phyloP scores from a whole-genome alignment of 2,329 filamentous ascomycete genomes.

The Eutypa lata region DNA sequence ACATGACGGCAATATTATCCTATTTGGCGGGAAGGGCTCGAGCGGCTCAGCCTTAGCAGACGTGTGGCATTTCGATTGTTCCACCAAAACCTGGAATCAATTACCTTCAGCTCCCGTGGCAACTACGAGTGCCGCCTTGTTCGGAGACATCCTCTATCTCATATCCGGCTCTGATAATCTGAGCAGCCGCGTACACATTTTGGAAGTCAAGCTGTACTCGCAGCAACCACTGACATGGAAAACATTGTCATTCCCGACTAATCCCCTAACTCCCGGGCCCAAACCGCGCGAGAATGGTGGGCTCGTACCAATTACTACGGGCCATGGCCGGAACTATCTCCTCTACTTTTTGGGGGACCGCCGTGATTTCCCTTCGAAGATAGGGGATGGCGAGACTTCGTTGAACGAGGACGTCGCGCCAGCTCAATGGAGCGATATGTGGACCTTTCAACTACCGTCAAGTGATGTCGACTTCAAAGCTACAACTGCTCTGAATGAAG shows the following conservation, averaged over 20 bases:
- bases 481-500: constrained; percentile 25
- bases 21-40: constrained; percentile 42
- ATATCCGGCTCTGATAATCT: constrained; percentile 35
- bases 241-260: constrained; percentile 32
- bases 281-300: constrained; percentile 39
- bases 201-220: constrained; percentile 29
- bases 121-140: constrained; percentile 39
- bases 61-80: constrained; percentile 49
- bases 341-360: constrained; percentile 45
- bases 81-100: constrained; percentile 44
- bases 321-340: constrained; percentile 50
- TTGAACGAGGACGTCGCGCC: constrained; percentile 11
- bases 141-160: constrained; percentile 42
- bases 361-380: constrained; percentile 12
- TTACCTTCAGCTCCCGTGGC: constrained; percentile 41
- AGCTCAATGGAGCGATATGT: constrained; percentile 40
- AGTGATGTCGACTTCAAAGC: constrained; percentile 17
- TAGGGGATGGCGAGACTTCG: background rate
- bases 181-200: constrained; percentile 32
- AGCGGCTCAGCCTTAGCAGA: constrained; percentile 34
- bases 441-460: constrained; percentile 50
- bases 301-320: constrained; percentile 45
- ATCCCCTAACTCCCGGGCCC: constrained; percentile 38
- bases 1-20: constrained; percentile 43
- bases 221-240: constrained; percentile 35